Evolutionary conservation across 257 asterid genomes (phyloP).

Genomic region (Solanum gracilifrons): DNA sequence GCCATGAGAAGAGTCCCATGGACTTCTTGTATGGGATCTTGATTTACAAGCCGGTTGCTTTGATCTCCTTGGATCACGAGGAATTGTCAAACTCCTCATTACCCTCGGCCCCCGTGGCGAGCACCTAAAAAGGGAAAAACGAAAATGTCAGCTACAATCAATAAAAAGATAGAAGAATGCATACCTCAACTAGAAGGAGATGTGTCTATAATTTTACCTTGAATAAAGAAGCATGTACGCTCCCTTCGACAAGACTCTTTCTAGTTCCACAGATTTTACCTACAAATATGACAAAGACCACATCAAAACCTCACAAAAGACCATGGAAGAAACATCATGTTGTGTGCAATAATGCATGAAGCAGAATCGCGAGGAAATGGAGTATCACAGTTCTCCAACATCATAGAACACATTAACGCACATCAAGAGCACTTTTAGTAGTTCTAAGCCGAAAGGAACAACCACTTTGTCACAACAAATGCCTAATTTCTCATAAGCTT

Average conservation of each 20-base stretch:
- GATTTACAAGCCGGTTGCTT: constrained; percentile 11
- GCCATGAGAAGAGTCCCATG: constrained; percentile 21
- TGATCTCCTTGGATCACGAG: constrained; percentile 29
- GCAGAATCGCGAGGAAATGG: background rate
- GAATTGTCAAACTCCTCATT: constrained; percentile 24
- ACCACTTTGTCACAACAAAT: background rate
- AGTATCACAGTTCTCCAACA: background rate
- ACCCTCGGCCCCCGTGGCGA: constrained; percentile 78
- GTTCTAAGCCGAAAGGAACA: background rate
- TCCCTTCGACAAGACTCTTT: constrained; percentile 42
- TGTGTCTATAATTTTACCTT: constrained; percentile 26
- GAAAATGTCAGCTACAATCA: constrained; percentile 1
- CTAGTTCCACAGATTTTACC: constrained; percentile 61
- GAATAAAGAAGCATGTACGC: constrained; percentile 90
- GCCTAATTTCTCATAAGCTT: background rate
- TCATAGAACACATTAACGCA: background rate
- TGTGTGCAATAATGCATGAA: background rate
- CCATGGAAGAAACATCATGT: background rate
- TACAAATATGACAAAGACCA: constrained; percentile 40
- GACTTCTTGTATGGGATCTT: constrained; percentile 20
- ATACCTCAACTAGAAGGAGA: background rate
- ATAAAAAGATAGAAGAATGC: background rate
- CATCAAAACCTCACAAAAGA: background rate
- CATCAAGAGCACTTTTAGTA: background rate
- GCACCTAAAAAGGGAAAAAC: constrained; percentile 36